Base-by-base conservation (phyloP, 1,284 basidiomycete species). In the Apiotrichum brassicae region DNA sequence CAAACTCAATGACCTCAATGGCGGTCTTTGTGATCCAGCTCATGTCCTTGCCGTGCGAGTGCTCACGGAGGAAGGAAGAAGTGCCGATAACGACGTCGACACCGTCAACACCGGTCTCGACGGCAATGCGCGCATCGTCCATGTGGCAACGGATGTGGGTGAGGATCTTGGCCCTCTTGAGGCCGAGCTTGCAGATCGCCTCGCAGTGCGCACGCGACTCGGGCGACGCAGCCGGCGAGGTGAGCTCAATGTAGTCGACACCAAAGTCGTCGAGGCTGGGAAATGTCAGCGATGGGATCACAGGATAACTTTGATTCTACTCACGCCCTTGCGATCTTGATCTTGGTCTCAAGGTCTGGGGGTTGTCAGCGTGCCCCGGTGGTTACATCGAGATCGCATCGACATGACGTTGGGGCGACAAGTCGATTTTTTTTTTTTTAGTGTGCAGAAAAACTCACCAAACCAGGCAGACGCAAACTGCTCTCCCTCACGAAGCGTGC, bases 41-140 rank as follows among this genome's bases (percentile, higher is more conserved):
- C 90, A 99, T 99, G 76, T 98, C 95, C 83, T 98, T 99, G 66
- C 95, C 95, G 75, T 99, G 95, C 38, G 94, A 97, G 81, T 94
- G 97, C 76, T 98, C 93, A 60, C 95, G 87, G 50, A 99, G 83
- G 85, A 97, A 98, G 50, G 92, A 97, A 37, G 92, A 97, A 3
- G 95, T 98, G 46, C 95, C 95, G 65, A 99, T 98, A 73, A 98
- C 95, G 64, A 98, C 92, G 73, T 98, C 95, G 61, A 98, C 95
- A 73, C 95, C 95, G 71, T 98, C 93, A 44, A 98, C 94, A 72
- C 91, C 93, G 59, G 95, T 98, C 79, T 98, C 95, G 51, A 98
- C 93, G 47, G 95, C 95, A 66, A 98, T 92, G 49, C 90, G 82
- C 23, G 95, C 95, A 76, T 99, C 95, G 72, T 98, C 94, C 95